Evolutionary conservation across 371 early-diverging fungal species (phyloP).

Genomic region (Circinella umbellata): DNA sequence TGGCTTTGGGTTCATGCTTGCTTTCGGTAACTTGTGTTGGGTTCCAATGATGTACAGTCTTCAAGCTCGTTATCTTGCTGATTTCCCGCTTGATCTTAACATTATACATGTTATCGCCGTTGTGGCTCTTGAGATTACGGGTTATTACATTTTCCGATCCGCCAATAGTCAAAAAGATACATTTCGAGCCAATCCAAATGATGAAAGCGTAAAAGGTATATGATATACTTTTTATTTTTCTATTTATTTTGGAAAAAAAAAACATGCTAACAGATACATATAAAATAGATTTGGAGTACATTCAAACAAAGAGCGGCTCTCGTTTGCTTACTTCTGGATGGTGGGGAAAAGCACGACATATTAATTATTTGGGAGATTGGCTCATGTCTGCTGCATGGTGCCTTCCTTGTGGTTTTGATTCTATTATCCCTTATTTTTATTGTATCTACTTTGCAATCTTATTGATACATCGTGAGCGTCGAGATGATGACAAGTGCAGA

Average conservation of each 20-base stretch:
- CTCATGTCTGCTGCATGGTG: conserved; percentile 88
- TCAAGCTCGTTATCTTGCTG: conserved; percentile 87
- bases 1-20: conserved; percentile 95
- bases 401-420: conserved; percentile 68
- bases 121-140: conserved; percentile 61
- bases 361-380: conserved; percentile 94
- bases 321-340: conserved; percentile 86
- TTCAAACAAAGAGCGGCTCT: conserved; percentile 80
- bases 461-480: conserved; percentile 83
- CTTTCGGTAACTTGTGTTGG: conserved; percentile 89
- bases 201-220: conserved; percentile 64
- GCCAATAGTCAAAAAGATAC: conserved; percentile 89
- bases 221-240: neutral
- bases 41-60: conserved; percentile 89
- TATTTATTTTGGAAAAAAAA: neutral
- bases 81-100: conserved; percentile 65
- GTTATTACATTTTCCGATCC: conserved; percentile 86
- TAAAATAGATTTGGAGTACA: conserved; percentile 70
- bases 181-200: conserved; percentile 79
- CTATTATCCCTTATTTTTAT: conserved; percentile 92
- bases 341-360: conserved; percentile 93
- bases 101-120: conserved; percentile 44
- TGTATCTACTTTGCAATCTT: conserved; percentile 87
- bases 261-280: no score
- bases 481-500: conserved; percentile 91